Evolutionary conservation across 352 stramenopile species (phyloP).

Genomic region (Globisporangium abappressorium): DNA sequence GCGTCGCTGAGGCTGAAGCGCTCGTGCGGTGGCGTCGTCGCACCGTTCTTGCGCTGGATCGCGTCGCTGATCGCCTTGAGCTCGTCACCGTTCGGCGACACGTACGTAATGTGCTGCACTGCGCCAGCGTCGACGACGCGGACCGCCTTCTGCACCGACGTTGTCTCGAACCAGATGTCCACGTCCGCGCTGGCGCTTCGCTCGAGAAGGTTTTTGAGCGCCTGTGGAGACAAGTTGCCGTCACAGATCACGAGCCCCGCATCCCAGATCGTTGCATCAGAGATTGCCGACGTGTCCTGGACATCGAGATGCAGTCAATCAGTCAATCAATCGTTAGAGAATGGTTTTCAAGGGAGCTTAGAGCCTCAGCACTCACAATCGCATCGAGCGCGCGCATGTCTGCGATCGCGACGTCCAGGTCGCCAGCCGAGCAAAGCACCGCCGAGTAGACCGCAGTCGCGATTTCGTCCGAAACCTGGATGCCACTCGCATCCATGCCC

Average conservation of each 20-base stretch:
- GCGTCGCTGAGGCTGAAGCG: slow-evolving; percentile 52
- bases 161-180: slow-evolving; percentile 81
- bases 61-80: slow-evolving; percentile 64
- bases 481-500: slow-evolving; percentile 55
- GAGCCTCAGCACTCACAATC: slow-evolving; percentile 40
- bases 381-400: slow-evolving; percentile 84
- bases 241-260: slow-evolving; percentile 68
- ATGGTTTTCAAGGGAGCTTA: background rate
- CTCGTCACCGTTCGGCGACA: slow-evolving; percentile 80
- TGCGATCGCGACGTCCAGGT: slow-evolving; percentile 83
- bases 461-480: slow-evolving; percentile 47
- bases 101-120: slow-evolving; percentile 54
- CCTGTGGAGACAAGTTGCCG: slow-evolving; percentile 60
- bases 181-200: slow-evolving; percentile 40
- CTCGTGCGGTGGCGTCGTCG: slow-evolving; percentile 25
- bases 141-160: slow-evolving; percentile 78
- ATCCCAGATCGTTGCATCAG: slow-evolving; percentile 43
- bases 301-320: background rate
- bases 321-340: background rate
- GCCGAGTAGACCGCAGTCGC: slow-evolving; percentile 86
- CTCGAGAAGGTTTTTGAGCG: slow-evolving; percentile 44
- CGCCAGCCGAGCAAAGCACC: slow-evolving; percentile 66
- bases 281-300: slow-evolving; percentile 44
- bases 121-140: slow-evolving; percentile 50
- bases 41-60: slow-evolving; percentile 35